These are phyloP conservation scores for Saturnispora serradocipensis DNA, from an alignment of 805 yeast genomes.

Conservation along the genomic window DNA sequence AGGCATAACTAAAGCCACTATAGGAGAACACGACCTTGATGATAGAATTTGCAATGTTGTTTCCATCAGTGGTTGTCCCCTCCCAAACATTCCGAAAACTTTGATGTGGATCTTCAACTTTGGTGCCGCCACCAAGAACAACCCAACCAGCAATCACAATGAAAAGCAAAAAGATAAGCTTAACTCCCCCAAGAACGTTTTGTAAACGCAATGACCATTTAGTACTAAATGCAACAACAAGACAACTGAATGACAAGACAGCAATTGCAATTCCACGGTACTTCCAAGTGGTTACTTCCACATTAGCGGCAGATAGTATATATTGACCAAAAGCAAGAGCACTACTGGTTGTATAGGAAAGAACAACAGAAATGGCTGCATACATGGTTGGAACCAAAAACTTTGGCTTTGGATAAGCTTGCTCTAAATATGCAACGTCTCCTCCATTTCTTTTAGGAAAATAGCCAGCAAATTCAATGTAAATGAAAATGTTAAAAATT, in stretches of 20 bases:
- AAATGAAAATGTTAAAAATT: slow-evolving; percentile 29
- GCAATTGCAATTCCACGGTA: slow-evolving; percentile 71
- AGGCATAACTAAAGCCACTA: slow-evolving; percentile 33
- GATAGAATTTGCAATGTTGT: slow-evolving; percentile 35
- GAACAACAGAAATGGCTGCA: slow-evolving; percentile 61
- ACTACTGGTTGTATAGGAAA: slow-evolving; percentile 85
- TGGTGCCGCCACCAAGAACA: slow-evolving; percentile 64
- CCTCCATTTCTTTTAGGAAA: slow-evolving; percentile 64
- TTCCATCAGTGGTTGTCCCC: slow-evolving; percentile 34
- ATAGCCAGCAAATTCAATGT: slow-evolving; percentile 35
- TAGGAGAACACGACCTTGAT: slow-evolving; percentile 36
- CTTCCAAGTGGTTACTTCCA: slow-evolving; percentile 62
- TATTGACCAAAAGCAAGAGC: slow-evolving; percentile 75
- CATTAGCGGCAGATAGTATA: slow-evolving; percentile 64
- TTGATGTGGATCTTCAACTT: slow-evolving; percentile 17
- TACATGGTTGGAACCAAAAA: slow-evolving; percentile 57
- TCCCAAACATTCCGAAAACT: slow-evolving; percentile 30
- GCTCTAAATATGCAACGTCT: slow-evolving; percentile 74
- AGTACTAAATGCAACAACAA: slow-evolving; percentile 51
- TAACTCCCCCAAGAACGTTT: slow-evolving; percentile 59
- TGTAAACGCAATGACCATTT: slow-evolving; percentile 61
- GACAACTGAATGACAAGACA: slow-evolving; percentile 60
- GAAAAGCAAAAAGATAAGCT: slow-evolving; percentile 59
- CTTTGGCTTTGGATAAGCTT: slow-evolving; percentile 56
- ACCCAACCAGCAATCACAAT: slow-evolving; percentile 78